phyloP scores from a whole-genome alignment of 495 filamentous ascomycete species.

The Lasiosphaeria miniovina region DNA sequence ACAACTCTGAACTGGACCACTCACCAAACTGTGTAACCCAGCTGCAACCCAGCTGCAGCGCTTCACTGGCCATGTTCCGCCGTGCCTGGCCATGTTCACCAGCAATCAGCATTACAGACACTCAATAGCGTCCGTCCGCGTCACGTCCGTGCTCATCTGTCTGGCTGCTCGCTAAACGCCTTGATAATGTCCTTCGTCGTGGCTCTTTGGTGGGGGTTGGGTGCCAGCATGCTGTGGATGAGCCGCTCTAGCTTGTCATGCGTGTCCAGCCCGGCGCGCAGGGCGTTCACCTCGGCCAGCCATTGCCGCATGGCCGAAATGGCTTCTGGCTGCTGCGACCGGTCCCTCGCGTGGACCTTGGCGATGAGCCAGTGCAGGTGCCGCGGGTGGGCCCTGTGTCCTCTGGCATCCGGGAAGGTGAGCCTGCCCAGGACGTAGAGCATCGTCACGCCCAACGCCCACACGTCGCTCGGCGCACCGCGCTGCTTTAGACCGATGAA shows the following conservation, averaged over 20 bases:
- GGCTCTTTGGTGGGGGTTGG: conserved; percentile 41
- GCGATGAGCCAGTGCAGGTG: conserved; percentile 49
- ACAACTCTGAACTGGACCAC: not conserved
- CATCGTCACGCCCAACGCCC: conserved; percentile 51
- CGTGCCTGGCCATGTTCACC: no score
- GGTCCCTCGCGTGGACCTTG: conserved; percentile 27
- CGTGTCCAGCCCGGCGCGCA: conserved; percentile 33
- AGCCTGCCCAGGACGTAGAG: conserved; percentile 48
- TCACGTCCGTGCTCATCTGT: conserved; percentile 12
- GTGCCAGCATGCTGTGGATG: conserved; percentile 44
- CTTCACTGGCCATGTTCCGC: no score
- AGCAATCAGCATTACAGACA: no score
- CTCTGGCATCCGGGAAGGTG: conserved; percentile 44
- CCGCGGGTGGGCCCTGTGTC: conserved; percentile 38
- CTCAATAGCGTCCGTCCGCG: not conserved
- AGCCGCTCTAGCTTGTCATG: conserved; percentile 42
- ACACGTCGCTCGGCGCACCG: conserved; percentile 46
- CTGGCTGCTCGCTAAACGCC: conserved; percentile 31
- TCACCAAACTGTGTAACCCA: no score
- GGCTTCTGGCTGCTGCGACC: conserved; percentile 35
- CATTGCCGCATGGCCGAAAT: conserved; percentile 45
- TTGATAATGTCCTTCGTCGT: conserved; percentile 41
- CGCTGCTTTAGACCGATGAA: conserved; percentile 46
- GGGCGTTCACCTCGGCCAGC: conserved; percentile 42
- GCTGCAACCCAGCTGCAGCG: no score